Base-by-base conservation (phyloP, 805 yeast genomes). In the Metschnikowia bowlesiae region DNA sequence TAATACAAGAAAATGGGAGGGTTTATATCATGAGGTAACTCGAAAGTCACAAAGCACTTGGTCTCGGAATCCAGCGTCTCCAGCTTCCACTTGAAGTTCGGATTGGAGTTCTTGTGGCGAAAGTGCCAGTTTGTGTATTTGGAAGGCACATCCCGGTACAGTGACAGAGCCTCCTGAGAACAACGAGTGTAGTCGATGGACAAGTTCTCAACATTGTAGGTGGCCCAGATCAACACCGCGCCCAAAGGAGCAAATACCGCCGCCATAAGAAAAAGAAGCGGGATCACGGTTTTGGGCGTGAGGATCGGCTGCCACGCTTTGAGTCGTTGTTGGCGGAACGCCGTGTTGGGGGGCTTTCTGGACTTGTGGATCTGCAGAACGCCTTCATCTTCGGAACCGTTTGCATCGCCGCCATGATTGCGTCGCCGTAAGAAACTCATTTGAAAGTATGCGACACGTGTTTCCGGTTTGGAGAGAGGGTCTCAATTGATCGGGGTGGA, bases 241-340 rank as follows among this genome's bases (percentile, higher is more conserved):
- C 99, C 99, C 45, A 94, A 78, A 1, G 97, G 97, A 1, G 94
- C 88, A 69, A 91, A 90, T 4, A 94, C 76, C 22, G 89, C 73
- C 0, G 95, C 89, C 39, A 88, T 70, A 26, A 86, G 56, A 44
- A 90, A 76, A 49, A 94, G 75, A 46, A 92, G 73, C 2, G 98
- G 98, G 41, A 94, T 78, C 42, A 92, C 97, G 14, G 95, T 84
- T 57, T 84, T 84, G 13, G 98, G 97, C 1, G 97, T 87, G 49
- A 94, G 78, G 48, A 94, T 89, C 1, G 98, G 99, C 59, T 82
- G 86, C 86, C 85, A 82, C 46, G 87, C 84, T 63, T 82, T 81
- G 58, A 82, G 71, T 50, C 87, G 70, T 68, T 82, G 87, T 58
- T 87, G 95, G 62, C 91, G 78, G 62, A 87, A 87, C 2, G 91